phyloP scores from a whole-genome alignment of 1,284 basidiomycete species.

The Melampsora larici-populina region DNA sequence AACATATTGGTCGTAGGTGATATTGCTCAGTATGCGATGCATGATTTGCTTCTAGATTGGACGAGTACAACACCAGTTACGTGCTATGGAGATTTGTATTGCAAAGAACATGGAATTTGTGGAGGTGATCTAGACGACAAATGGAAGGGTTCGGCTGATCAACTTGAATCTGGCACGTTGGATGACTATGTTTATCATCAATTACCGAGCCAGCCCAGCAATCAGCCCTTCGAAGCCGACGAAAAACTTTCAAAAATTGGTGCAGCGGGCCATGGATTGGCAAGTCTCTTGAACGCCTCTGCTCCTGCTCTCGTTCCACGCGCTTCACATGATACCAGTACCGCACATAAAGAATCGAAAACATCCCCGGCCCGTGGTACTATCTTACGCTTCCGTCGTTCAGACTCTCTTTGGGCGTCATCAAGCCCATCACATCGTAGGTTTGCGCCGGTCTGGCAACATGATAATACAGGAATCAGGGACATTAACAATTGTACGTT shows the following conservation, averaged over 20 bases:
- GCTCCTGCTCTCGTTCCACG: not conserved
- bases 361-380: conserved; percentile 45
- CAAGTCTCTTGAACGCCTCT: not conserved
- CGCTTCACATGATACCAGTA: not conserved
- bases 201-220: conserved; percentile 45
- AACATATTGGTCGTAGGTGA: conserved; percentile 50
- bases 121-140: conserved; percentile 44
- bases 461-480: conserved; percentile 48
- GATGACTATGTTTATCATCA: conserved; percentile 47
- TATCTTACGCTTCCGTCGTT: conserved; percentile 49
- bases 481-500: conserved; percentile 50
- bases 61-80: conserved; percentile 46
- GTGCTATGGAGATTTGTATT: conserved; percentile 52
- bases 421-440: conserved; percentile 24
- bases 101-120: conserved; percentile 51
- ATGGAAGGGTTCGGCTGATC: not conserved
- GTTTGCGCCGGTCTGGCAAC: conserved; percentile 33
- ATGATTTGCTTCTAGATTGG: conserved; percentile 52
- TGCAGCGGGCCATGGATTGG: not conserved
- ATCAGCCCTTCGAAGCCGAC: not conserved
- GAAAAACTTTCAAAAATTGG: not conserved
- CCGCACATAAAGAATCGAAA: not conserved
- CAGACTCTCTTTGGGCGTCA: conserved; percentile 48
- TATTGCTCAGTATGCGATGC: conserved; percentile 49
- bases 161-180: conserved; percentile 44